A percentile compares a stretch with the other conserved stretches of the same genome.
Evolutionary conservation across 2,329 filamentous ascomycete species (phyloP).

Genomic region (Mariannaea elegans): DNA sequence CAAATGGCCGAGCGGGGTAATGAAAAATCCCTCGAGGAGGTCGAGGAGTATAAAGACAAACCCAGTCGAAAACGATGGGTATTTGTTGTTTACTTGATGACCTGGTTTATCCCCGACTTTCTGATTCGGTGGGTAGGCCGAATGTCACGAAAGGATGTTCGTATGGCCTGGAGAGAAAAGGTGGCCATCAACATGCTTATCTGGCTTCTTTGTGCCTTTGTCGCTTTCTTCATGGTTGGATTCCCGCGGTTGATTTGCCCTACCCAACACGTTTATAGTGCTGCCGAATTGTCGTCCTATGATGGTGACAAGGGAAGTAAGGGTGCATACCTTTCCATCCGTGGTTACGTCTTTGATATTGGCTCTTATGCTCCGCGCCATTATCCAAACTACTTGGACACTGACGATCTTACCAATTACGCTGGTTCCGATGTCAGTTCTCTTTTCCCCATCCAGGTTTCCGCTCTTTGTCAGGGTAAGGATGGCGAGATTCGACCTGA

Average conservation of each 20-base stretch:
- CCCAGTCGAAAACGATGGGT: constrained; percentile 91
- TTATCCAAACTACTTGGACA: constrained; percentile 69
- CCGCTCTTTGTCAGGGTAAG: constrained; percentile 84
- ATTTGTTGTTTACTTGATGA: constrained; percentile 81
- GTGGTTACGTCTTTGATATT: constrained; percentile 89
- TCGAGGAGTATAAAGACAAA: constrained; percentile 83
- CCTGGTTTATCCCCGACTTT: constrained; percentile 89
- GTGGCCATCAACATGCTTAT: constrained; percentile 97
- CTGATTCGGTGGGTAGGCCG: constrained; percentile 78
- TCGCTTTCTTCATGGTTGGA: constrained; percentile 88
- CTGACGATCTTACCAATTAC: constrained; percentile 74
- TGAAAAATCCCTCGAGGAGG: constrained; percentile 87
- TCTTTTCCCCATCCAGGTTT: constrained; percentile 94
- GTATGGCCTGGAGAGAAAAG: constrained; percentile 95
- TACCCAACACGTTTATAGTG: constrained; percentile 86
- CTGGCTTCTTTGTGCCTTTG: constrained; percentile 82
- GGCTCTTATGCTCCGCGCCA: constrained; percentile 77
- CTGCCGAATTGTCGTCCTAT: constrained; percentile 76
- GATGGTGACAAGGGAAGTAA: constrained; percentile 73
- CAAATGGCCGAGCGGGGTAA: constrained; percentile 96
- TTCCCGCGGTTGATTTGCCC: constrained; percentile 93
- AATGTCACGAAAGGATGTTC: constrained; percentile 92
- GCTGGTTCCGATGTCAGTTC: constrained; percentile 87
- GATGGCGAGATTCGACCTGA: constrained; percentile 70
- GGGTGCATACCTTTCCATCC: constrained; percentile 79